Evolutionary conservation across 768 basidiomycete species (phyloP).

Genomic region (Dioszegia hungarica): DNA sequence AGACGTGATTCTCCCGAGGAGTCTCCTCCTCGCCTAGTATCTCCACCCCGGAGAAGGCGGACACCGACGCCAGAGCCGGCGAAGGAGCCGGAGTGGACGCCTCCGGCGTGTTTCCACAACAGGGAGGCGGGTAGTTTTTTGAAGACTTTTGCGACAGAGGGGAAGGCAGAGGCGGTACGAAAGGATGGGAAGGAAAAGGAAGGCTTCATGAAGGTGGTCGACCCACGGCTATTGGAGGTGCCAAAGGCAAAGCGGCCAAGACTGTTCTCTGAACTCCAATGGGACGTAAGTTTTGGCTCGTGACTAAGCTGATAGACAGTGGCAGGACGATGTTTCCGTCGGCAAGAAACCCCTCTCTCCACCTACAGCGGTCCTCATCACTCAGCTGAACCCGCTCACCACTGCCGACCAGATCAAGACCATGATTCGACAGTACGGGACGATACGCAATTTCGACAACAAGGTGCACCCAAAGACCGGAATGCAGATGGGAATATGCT

Average conservation of each 20-base stretch:
- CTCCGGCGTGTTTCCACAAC: not conserved
- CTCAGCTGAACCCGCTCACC: slow-evolving; percentile 66
- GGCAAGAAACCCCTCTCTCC: slow-evolving; percentile 66
- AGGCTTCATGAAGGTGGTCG: slow-evolving; percentile 9
- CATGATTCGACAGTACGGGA: slow-evolving; percentile 63
- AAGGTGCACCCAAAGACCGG: slow-evolving; percentile 78
- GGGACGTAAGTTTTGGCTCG: slow-evolving; percentile 40
- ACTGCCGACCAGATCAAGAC: slow-evolving; percentile 62
- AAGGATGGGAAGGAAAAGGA: slow-evolving; percentile 20
- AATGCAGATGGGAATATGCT: slow-evolving; percentile 73
- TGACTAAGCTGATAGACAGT: slow-evolving; percentile 52
- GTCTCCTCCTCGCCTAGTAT: not conserved
- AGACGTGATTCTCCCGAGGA: not conserved
- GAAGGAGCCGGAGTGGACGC: no score
- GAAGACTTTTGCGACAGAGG: slow-evolving; percentile 10
- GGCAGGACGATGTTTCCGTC: slow-evolving; percentile 63
- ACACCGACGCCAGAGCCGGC: no score
- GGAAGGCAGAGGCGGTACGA: slow-evolving; percentile 25
- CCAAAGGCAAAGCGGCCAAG: slow-evolving; percentile 17
- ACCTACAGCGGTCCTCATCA: slow-evolving; percentile 61
- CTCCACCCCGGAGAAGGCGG: not conserved
- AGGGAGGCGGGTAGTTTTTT: slow-evolving; percentile 1
- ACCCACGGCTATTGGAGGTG: slow-evolving; percentile 20
- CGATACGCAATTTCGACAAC: slow-evolving; percentile 63
- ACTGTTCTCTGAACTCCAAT: slow-evolving; percentile 31